Evolutionary conservation across 2,329 filamentous ascomycete genomes (phyloP).

Genomic region (Alternaria angustiovoidea): DNA sequence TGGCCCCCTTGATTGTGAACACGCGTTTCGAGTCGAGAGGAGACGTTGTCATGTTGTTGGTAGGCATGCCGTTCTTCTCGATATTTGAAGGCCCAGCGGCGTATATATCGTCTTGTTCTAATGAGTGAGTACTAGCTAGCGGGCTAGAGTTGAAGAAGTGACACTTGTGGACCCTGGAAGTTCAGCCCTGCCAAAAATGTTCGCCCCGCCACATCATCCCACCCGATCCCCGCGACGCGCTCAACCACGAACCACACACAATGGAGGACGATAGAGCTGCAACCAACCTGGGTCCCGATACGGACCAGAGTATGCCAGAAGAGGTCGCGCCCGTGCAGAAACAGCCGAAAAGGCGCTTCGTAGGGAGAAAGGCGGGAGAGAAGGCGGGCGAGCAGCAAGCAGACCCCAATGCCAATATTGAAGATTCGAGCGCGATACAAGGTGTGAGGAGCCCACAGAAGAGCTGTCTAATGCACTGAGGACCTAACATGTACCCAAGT

Average conservation of each 20-base stretch:
- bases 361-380: constrained; percentile 78
- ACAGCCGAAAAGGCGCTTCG: constrained; percentile 90
- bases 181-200: constrained; percentile 28
- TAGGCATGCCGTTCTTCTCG: not conserved
- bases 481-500: constrained; percentile 58
- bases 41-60: not conserved
- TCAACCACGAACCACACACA: constrained; percentile 19
- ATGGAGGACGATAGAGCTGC: constrained; percentile 82
- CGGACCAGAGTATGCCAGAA: constrained; percentile 68
- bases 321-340: constrained; percentile 60
- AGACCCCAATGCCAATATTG: constrained; percentile 56
- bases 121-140: not conserved
- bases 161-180: not conserved
- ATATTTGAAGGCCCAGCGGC: not conserved
- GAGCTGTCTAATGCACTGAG: not conserved
- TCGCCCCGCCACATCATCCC: constrained; percentile 22
- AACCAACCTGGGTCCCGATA: constrained; percentile 74
- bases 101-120: not conserved
- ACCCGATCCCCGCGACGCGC: constrained; percentile 15
- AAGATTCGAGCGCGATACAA: constrained; percentile 73
- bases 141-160: not conserved
- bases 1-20: not conserved
- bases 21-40: not conserved
- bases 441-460: constrained; percentile 58
- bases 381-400: constrained; percentile 60